Conservation (phyloP, 176 grass and related monocot genomes). For the Ananas comosus region DNA sequence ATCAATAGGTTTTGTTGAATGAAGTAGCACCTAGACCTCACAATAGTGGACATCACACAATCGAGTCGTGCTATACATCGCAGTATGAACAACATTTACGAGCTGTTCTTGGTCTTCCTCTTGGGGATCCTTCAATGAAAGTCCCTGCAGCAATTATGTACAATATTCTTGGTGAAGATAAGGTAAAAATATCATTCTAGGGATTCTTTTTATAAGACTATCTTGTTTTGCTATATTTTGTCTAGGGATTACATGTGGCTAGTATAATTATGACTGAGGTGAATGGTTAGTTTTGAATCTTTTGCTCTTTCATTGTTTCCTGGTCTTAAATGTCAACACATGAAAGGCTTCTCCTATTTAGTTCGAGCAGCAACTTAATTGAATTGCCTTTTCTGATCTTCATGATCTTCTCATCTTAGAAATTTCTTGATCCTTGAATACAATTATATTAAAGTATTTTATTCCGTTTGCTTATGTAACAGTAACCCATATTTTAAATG, state of each 20-base stretch:
- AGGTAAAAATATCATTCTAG: conserved; percentile 31
- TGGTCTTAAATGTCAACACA: neutral
- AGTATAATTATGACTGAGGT: too few relatives aligned
- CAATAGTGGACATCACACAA: conserved; percentile 94
- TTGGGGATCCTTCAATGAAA: conserved; percentile 88
- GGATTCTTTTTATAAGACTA: neutral
- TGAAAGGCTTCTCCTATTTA: neutral
- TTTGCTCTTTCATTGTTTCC: neutral
- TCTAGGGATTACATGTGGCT: too few relatives aligned
- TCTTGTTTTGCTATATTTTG: neutral
- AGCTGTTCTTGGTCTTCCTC: conserved; percentile 87
- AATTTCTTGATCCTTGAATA: too few relatives aligned
- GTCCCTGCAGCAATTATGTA: conserved; percentile 80
- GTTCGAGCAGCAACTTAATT: too few relatives aligned
- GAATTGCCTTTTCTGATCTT: too few relatives aligned
- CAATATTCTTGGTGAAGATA: conserved; percentile 86
- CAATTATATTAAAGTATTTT: neutral
- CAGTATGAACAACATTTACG: conserved; percentile 94
- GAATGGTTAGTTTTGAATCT: neutral
- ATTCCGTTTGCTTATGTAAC: neutral
- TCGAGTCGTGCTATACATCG: conserved; percentile 91
- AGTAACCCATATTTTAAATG: neutral
- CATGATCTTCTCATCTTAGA: too few relatives aligned
- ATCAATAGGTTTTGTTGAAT: conserved; percentile 61
- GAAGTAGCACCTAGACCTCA: conserved; percentile 96